Conservation (phyloP, 2,329 filamentous ascomycete genomes). For the Stromatinia cepivora region DNA sequence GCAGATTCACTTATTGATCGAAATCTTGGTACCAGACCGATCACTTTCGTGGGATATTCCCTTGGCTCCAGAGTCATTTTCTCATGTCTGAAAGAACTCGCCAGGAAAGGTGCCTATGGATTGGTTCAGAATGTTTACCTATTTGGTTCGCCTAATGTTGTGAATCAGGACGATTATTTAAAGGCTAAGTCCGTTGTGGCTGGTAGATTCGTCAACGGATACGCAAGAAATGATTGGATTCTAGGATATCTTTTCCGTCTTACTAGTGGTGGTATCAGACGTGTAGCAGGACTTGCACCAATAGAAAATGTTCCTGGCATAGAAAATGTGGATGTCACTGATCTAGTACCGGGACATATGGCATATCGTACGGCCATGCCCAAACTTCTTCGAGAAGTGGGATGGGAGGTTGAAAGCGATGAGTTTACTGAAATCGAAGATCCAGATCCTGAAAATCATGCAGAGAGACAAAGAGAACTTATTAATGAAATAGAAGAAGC, state of each 20-base stretch:
- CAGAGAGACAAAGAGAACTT: conserved; percentile 81
- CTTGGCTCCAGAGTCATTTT: conserved; percentile 91
- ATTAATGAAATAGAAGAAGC: conserved; percentile 97
- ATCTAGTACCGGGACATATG: conserved; percentile 89
- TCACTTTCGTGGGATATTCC: conserved; percentile 94
- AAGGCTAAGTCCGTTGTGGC: conserved; percentile 79
- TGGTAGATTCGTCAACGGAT: conserved; percentile 94
- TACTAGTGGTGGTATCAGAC: conserved; percentile 87
- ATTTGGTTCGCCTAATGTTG: conserved; percentile 89
- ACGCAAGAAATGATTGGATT: conserved; percentile 96
- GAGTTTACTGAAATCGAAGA: conserved; percentile 98
- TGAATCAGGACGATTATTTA: conserved; percentile 86
- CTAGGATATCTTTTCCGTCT: conserved; percentile 93
- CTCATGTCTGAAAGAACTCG: conserved; percentile 83
- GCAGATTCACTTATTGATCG: conserved; percentile 92
- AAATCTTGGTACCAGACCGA: conserved; percentile 84
- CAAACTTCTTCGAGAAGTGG: conserved; percentile 78
- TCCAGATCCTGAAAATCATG: conserved; percentile 91
- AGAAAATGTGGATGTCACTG: conserved; percentile 87
- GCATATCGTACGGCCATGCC: conserved; percentile 94
- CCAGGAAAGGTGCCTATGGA: conserved; percentile 78
- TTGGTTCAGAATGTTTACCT: conserved; percentile 93
- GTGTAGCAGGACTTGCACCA: conserved; percentile 78
- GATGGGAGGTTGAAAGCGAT: conserved; percentile 88
- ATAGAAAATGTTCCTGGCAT: conserved; percentile 76